Conservation (phyloP, 2,329 filamentous ascomycete species). For the Lasiodiplodia citricola region DNA sequence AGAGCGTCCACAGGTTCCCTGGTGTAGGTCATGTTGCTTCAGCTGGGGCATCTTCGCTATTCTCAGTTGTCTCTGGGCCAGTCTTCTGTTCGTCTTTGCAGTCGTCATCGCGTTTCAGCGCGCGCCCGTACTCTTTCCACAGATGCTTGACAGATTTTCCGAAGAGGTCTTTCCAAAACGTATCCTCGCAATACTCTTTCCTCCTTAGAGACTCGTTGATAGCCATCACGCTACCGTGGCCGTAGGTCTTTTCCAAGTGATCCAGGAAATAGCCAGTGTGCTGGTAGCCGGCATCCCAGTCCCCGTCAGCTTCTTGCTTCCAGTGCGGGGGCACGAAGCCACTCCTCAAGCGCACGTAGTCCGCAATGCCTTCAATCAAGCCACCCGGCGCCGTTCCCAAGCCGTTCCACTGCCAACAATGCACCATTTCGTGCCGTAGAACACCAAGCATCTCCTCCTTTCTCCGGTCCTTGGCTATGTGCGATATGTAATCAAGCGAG, state of each 20-base stretch:
- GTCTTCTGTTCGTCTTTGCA: not conserved
- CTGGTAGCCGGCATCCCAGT: slow-evolving; percentile 92
- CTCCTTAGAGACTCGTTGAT: slow-evolving; percentile 70
- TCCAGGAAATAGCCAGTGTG: slow-evolving; percentile 90
- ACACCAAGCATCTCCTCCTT: slow-evolving; percentile 78
- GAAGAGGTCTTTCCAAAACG: slow-evolving; percentile 72
- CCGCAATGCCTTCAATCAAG: slow-evolving; percentile 87
- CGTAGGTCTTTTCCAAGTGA: slow-evolving; percentile 73
- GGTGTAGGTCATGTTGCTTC: slow-evolving; percentile 1
- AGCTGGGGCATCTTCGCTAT: not conserved
- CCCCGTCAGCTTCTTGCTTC: slow-evolving; percentile 62
- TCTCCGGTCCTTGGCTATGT: slow-evolving; percentile 40
- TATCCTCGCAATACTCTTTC: slow-evolving; percentile 43
- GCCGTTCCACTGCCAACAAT: slow-evolving; percentile 87
- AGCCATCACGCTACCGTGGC: slow-evolving; percentile 56
- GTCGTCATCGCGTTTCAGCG: slow-evolving; percentile 39
- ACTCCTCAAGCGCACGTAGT: slow-evolving; percentile 84
- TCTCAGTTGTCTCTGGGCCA: not conserved
- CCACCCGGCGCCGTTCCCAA: slow-evolving; percentile 65
- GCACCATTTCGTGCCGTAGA: slow-evolving; percentile 89
- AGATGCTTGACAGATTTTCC: slow-evolving; percentile 69
- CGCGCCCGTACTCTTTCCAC: slow-evolving; percentile 73
- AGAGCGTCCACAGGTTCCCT: not conserved
- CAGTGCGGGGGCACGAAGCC: slow-evolving; percentile 82
- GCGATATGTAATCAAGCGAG: slow-evolving; percentile 73